Evolutionary conservation across 2,329 filamentous ascomycete genomes (phyloP), one percentile per base, ranked within the genome.

Genomic region (Microsporum ferrugineum): DNA sequence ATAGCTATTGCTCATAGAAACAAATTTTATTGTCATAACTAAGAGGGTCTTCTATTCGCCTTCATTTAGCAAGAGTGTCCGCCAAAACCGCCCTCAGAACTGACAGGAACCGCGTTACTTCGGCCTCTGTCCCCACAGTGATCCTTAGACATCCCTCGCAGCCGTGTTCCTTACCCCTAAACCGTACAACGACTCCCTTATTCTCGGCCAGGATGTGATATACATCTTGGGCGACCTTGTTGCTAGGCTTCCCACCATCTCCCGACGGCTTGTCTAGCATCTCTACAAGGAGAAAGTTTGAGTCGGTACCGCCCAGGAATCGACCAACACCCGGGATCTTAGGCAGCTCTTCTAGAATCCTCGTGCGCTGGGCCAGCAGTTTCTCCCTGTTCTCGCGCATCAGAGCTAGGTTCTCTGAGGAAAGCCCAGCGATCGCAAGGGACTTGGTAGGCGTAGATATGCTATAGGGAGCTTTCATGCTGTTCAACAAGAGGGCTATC

Each of bases 391-490:
- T 88, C 34, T 68, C 73, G 43, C 79, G 78, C 91, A 96, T 96
- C 12, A 87, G 80, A 0, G 79, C 76, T 51, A 97, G 73, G 33
- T 91, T 91, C 17, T 79, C 74, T 0, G 79, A 76, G 1, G 82
- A 80, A 43, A 97, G 77, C 2, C 89, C 91, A 27, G 86, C 83
- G 41, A 80, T 82, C 0, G 91, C 94, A 17, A 99, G 80, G 39
- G 87, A 85, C 68, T 87, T 91, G 0, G 92, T 96, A 0, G 90
- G 90, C 68, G 86, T 92, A 2, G 90, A 88, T 68, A 99, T 86
- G 75, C 96, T 97, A 78, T 99, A 99, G 0, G 94, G 94, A 0
- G 94, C 92, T 76, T 97, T 97, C 69, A 99, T 80, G 71, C 82
- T 91, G 77, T 99, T 99, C 60, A 99, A 80, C 10, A 99, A 79